Evolutionary conservation across 2,329 filamentous ascomycete genomes (phyloP).

Genomic region (Aspergillus arachidicola): DNA sequence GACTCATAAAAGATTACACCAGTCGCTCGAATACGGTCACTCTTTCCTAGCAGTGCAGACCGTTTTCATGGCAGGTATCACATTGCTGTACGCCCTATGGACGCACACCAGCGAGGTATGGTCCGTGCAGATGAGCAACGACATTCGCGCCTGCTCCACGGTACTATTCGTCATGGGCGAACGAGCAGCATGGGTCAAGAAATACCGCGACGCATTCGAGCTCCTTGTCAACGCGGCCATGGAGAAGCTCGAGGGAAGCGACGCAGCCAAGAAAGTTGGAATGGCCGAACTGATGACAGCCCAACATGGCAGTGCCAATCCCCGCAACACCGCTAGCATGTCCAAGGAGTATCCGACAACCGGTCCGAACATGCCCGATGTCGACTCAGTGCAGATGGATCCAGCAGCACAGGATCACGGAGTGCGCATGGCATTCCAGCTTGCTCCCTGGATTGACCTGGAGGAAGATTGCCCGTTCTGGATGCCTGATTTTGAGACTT

Average conservation of each 20-base stretch:
- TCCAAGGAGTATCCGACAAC: constrained; percentile 14
- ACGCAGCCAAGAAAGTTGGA: constrained; percentile 35
- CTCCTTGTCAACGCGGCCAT: constrained; percentile 51
- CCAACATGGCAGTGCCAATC: constrained; percentile 27
- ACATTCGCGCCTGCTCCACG: constrained; percentile 53
- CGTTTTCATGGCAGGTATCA: constrained; percentile 43
- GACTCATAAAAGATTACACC: constrained; percentile 40
- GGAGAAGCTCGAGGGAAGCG: constrained; percentile 48
- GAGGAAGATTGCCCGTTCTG: constrained; percentile 38
- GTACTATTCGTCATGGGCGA: constrained; percentile 56
- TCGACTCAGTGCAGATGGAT: constrained; percentile 14
- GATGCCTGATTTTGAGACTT: constrained; percentile 44
- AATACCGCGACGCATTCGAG: constrained; percentile 53
- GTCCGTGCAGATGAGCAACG: constrained; percentile 53
- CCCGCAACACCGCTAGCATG: constrained; percentile 19
- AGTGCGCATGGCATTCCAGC: constrained; percentile 41
- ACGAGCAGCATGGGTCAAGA: constrained; percentile 51
- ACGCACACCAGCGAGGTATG: constrained; percentile 50
- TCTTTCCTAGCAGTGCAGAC: constrained; percentile 44
- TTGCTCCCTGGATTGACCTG: constrained; percentile 45
- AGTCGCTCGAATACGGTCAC: constrained; percentile 43
- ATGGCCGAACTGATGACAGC: constrained; percentile 46
- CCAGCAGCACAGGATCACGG: constrained; percentile 35
- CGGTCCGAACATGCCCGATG: constrained; percentile 13
- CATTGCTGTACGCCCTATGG: constrained; percentile 41